Percentiles rank a stretch among this genome's conserved stretches.
Evolutionary conservation across 139 green algal genomes (phyloP).

Genomic region (Auxenochlorella pyrenoidosa): DNA sequence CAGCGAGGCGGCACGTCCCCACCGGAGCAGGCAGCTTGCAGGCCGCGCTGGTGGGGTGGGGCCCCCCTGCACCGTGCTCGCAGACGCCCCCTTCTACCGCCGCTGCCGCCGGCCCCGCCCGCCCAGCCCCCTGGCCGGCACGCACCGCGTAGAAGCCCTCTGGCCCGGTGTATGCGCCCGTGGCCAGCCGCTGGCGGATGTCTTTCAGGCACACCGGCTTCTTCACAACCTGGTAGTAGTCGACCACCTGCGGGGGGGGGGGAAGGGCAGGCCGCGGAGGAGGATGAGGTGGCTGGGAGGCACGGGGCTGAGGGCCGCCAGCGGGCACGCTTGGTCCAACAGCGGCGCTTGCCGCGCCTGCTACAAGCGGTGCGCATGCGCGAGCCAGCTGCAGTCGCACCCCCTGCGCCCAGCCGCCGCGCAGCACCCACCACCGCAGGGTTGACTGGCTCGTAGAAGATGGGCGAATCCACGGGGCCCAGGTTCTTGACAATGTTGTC

Average conservation of each 20-base stretch:
- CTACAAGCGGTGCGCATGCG: not conserved
- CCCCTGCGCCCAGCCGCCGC: no score
- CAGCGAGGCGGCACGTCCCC: no score
- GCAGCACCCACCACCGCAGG: not conserved
- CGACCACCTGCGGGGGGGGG: not conserved
- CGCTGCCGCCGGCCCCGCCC: no score
- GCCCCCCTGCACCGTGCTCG: no score
- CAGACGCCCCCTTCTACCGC: no score
- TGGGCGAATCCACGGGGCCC: not conserved
- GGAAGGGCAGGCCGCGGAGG: not conserved
- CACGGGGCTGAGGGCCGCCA: not conserved
- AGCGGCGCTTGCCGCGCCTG: not conserved
- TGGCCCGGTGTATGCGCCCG: slow-evolving; percentile 16
- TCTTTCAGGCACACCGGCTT: slow-evolving; percentile 39
- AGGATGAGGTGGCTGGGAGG: not conserved
- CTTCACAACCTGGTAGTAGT: slow-evolving; percentile 46
- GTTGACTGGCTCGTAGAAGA: slow-evolving; percentile 40
- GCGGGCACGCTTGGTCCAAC: not conserved
- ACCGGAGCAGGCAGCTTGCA: no score
- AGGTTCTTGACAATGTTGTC: slow-evolving; percentile 33
- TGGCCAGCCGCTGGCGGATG: slow-evolving; percentile 28
- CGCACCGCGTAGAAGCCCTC: slow-evolving; percentile 38
- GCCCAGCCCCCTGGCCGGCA: not conserved
- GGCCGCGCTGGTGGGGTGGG: no score
- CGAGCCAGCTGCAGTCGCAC: not conserved